Evolutionary conservation across 23 red algal species (phyloP).

Genomic region (Gracilaria domingensis): DNA sequence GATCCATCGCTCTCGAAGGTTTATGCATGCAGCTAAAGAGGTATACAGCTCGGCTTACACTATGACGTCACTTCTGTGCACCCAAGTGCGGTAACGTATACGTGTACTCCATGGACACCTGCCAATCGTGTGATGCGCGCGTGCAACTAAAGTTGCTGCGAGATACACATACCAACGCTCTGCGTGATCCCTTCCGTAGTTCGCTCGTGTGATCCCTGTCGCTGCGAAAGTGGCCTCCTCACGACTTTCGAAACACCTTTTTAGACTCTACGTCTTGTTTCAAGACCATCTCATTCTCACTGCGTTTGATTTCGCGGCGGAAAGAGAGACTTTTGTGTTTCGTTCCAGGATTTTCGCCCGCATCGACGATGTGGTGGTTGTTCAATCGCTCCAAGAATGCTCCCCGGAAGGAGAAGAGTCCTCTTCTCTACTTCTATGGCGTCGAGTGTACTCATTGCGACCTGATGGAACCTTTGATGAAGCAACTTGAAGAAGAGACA

Average conservation of each 20-base stretch:
- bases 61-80: neutral
- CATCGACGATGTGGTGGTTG: slow-evolving; percentile 6
- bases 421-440: slow-evolving; percentile 97
- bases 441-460: slow-evolving; percentile 98
- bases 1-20: neutral
- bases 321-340: neutral
- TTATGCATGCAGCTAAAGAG: neutral
- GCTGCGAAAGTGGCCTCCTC: too few species aligned
- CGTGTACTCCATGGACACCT: neutral
- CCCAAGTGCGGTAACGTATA: too few species aligned
- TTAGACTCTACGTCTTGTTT: neutral
- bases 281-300: neutral
- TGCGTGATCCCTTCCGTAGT: neutral
- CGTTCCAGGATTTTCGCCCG: neutral
- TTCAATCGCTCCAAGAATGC: slow-evolving; percentile 14
- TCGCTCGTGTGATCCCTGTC: too few species aligned
- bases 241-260: neutral
- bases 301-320: neutral
- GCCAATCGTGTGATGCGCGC: neutral
- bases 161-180: neutral
- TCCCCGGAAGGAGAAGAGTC: slow-evolving; percentile 62
- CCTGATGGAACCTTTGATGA: slow-evolving; percentile 96
- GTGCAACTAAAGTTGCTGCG: neutral
- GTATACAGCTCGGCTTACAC: slow-evolving; percentile 4
- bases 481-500: slow-evolving; percentile 87